phyloP scores from a whole-genome alignment of 2,329 filamentous ascomycete species.

The Teratosphaeriaceae sp. region DNA sequence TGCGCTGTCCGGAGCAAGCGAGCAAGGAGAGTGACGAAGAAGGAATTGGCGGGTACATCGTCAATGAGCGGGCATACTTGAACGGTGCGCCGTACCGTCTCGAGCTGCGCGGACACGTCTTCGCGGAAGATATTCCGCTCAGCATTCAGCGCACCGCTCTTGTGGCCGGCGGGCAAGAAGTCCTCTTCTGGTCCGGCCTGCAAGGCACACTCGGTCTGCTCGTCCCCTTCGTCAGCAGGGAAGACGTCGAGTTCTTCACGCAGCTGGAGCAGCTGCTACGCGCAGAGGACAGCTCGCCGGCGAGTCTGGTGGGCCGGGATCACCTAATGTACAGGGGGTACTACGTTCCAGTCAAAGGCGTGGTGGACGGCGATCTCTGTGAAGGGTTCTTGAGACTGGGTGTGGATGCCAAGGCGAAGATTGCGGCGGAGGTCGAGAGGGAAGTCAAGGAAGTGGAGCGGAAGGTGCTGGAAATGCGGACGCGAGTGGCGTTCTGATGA shows the following conservation, averaged over 20 bases:
- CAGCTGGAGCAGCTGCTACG: constrained; percentile 83
- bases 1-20: constrained; percentile 78
- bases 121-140: constrained; percentile 84
- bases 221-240: constrained; percentile 82
- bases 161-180: constrained; percentile 83
- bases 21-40: constrained; percentile 90
- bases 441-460: constrained; percentile 90
- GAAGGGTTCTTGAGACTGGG: constrained; percentile 81
- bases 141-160: constrained; percentile 84
- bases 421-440: constrained; percentile 86
- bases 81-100: constrained; percentile 82
- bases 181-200: constrained; percentile 87
- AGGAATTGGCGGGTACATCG: constrained; percentile 80
- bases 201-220: constrained; percentile 92
- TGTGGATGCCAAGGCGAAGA: constrained; percentile 88
- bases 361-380: constrained; percentile 94
- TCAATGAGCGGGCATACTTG: constrained; percentile 83
- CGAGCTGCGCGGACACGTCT: constrained; percentile 81
- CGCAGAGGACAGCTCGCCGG: constrained; percentile 61
- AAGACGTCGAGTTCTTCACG: constrained; percentile 98
- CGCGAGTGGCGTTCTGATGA: constrained; percentile 29
- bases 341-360: constrained; percentile 91
- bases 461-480: constrained; percentile 58
- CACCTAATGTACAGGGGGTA: constrained; percentile 94
- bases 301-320: constrained; percentile 83